Percentiles rank a stretch among this genome's conserved stretches.
These are phyloP conservation scores for Dryas octopetala DNA, from an alignment of 306 rosid genomes.

Conservation along the genomic window DNA sequence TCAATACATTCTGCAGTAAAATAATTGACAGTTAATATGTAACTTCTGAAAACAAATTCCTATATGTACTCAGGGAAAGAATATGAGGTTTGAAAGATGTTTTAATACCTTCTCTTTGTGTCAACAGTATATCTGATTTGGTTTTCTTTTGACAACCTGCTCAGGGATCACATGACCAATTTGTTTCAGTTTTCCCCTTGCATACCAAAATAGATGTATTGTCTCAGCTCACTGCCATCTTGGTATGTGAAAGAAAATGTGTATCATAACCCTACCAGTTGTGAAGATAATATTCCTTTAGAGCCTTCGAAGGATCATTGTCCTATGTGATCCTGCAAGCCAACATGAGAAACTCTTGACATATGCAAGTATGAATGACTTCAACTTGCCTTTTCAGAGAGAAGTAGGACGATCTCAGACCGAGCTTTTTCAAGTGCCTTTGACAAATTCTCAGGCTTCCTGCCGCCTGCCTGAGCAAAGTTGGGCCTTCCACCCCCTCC, in stretches of 20 bases:
- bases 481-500: conserved; percentile 98
- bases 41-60: too few species aligned
- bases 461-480: conserved; percentile 96
- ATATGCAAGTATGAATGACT: not conserved
- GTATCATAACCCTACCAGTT: not conserved
- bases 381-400: conserved; percentile 60
- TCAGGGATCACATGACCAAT: too few species aligned
- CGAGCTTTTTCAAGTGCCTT: conserved; percentile 69
- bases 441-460: conserved; percentile 78
- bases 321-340: conserved; percentile 14
- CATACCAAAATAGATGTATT: too few species aligned
- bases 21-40: too few species aligned
- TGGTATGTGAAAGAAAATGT: not conserved
- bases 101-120: too few species aligned
- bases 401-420: conserved; percentile 57
- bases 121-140: too few species aligned
- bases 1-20: too few species aligned
- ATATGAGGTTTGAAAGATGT: too few species aligned
- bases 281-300: not conserved
- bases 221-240: too few species aligned
- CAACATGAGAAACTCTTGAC: not conserved
- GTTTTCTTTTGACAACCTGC: too few species aligned
- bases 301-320: conserved; percentile 22
- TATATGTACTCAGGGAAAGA: too few species aligned
- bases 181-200: too few species aligned